Base-by-base conservation (phyloP, 2,329 filamentous ascomycete species). In the Chrysoporthe deuterocubensis region DNA sequence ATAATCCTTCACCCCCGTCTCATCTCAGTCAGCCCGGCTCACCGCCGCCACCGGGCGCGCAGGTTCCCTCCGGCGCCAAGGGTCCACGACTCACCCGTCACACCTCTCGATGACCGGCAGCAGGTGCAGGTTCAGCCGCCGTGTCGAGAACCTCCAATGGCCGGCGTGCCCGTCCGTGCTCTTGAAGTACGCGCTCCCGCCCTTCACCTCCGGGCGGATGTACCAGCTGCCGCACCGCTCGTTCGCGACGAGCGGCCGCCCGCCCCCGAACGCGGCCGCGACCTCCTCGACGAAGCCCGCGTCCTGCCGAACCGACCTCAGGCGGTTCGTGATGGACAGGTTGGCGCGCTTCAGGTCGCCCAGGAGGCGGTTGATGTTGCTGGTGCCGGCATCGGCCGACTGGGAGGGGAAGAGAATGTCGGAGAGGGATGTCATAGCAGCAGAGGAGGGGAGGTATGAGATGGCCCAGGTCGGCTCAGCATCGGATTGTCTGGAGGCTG, bases 151-250 rank as follows among this genome's bases (percentile, higher is more conserved):
- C 70, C 90, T 87, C 96, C 96, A 99, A 75, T 96, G 90, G 9
- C 92, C 90, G 64, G 90, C 89, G 78, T 99, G 96, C 0, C 96
- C 96, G 80, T 99, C 96, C 1, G 96, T 99, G 79, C 93, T 97
- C 84, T 99, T 99, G 81, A 98, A 99, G 80, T 98, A 99, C 43
- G 91, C 92, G 71, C 92, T 94, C 43, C 87, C 92, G 1, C 76
- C 80, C 78, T 95, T 96, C 37, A 75, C 75, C 8, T 78, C 78
- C 0, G 90, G 90, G 44, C 83, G 80, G 37, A 98, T 91, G 77
- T 98, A 98, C 96, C 96, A 99, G 79, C 92, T 95, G 0, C 96
- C 96, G 77, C 96, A 98, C 69, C 96, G 87, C 82, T 98, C 94
- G 76, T 99, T 99, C 42, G 95, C 94, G 16, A 98, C 83, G 1